Percentiles rank a stretch among this genome's conserved stretches.
phyloP scores from a whole-genome alignment of 2,329 filamentous ascomycete genomes.

The Zymoseptoria passerinii region DNA sequence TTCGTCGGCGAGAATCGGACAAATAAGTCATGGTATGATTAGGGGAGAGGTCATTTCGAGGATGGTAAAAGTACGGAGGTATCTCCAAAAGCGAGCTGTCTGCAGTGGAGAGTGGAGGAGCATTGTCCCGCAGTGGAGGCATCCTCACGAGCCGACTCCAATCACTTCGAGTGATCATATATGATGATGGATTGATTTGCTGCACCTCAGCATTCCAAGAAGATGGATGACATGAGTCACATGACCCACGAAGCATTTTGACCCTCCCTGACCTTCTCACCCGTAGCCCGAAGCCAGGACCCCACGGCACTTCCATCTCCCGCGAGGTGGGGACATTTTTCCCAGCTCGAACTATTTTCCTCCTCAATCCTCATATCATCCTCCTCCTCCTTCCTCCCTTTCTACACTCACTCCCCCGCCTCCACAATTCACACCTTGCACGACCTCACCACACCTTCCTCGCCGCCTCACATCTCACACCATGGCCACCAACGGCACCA shows the following conservation, averaged over 20 bases:
- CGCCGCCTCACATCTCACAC: not conserved
- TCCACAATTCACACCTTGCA: not conserved
- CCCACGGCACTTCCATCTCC: not conserved
- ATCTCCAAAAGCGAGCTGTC: not conserved
- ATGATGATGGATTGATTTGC: too few species aligned
- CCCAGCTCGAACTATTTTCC: not conserved
- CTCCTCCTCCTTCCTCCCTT: not conserved
- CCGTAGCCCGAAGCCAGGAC: not conserved
- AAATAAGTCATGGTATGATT: not conserved
- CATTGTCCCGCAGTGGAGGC: not conserved
- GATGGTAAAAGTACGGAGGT: not conserved
- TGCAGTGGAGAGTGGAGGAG: too few species aligned
- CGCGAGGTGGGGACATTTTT: not conserved
- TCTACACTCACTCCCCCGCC: not conserved
- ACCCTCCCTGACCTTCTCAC: too few species aligned
- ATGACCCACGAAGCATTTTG: not conserved
- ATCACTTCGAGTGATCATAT: not conserved
- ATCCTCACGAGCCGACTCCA: not conserved
- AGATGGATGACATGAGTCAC: too few species aligned
- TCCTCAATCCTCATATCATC: not conserved
- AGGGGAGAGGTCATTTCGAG: not conserved
- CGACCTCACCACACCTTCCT: not conserved
- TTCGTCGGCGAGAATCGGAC: not conserved
- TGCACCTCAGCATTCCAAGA: not conserved
- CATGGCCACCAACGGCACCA: not conserved